Evolutionary conservation across 2,329 filamentous ascomycete genomes (phyloP), one percentile per base, ranked within the genome.

Genomic region (Sclerotinia glacialis): DNA sequence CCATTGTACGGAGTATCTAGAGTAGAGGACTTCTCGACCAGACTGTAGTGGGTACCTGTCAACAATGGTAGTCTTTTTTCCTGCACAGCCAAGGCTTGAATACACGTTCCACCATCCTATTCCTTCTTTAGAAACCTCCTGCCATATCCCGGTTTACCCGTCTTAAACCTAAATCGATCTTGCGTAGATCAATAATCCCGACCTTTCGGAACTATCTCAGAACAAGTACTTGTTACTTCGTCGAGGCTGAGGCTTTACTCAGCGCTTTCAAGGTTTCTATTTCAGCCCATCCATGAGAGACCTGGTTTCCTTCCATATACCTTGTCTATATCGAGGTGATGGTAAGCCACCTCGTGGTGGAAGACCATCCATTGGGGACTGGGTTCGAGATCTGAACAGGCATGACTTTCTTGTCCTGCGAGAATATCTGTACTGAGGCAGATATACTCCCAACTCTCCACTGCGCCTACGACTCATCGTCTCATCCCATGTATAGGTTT

Each of bases 301-400:
- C 64, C 56, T 40, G 18, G 56, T 66, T 50, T 40, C 26, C 31
- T 23, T 54, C 40, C 46, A 47, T 23, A 31, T 53, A 18, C 64
- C 64, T 23, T 66, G 46, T 53, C 64, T 40, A 26, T 23, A 42
- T 65, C 44, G 31, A 31, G 18, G 44, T 18, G 44, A 61, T 55
- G 55, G 58, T 49, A 63, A 66, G 58, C 64, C 50, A 68, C 67
- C 50, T 68, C 64, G 63, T 61, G 63, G 70, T 68, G 69, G 34
- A 61, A 71, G 71, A 74, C 71, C 70, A 72, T 66, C 69, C 62
- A 70, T 73, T 73, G 72, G 72, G 70, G 67, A 67, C 67, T 52
- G 52, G 63, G 68, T 70, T 55, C 67, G 64, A 67, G 67, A 50
- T 47, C 37, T 66, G 64, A 60, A 55, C 37, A 52, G 47, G 54